Base-by-base conservation (phyloP, 2,329 filamentous ascomycete genomes). In the Uncinocarpus reesii region DNA sequence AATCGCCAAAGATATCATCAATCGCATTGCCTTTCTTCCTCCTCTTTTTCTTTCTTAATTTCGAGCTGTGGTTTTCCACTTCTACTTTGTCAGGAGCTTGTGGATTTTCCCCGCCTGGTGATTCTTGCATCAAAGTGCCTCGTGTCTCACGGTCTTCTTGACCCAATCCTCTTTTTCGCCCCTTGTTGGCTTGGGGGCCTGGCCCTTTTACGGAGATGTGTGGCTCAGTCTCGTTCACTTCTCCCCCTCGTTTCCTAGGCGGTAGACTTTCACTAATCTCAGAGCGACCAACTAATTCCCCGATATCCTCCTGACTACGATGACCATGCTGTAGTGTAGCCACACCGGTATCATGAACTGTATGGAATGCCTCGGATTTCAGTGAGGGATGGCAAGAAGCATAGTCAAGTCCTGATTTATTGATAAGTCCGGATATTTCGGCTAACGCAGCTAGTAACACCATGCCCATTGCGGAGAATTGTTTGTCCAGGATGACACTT, bases 391-490 rank as follows among this genome's bases (percentile, higher is more conserved):
- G 13, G 10, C 6, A 16, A 24, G 20, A 11, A 13, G 7, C 36
- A 23, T 6, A 10, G 11, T 50, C 44, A 24, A 18, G 34, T 18
- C 20, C 11, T 2, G 45, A 29, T 10, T 42, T 32, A 8, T 20
- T 11, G 11, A 45, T 40, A 3, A 36, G 4, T n/a, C 28, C 66
- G 52, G 75, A 65, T 18, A 83, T 65, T 52, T 78, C 77, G 3
- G 81, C 80, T 50, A 89, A 66, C 1, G 77, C 66, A 16, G 76
- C 79, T 38, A 89, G 61, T 7, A 90, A 72, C 53, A 85, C 72
- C 16, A 87, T 69, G 3, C 85, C 86, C 2, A 90, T 71, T 3
- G 79, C 71, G 2, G 84, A 78, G 63, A 85, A 85, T 58, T 87
- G 84, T 28, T 75, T 78, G 62, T 89, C 84, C 15, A 81, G 80